These are phyloP conservation scores for Rhizoclosmatium globosum DNA, from an alignment of 192 early-diverging fungal species.

Conservation along the genomic window DNA sequence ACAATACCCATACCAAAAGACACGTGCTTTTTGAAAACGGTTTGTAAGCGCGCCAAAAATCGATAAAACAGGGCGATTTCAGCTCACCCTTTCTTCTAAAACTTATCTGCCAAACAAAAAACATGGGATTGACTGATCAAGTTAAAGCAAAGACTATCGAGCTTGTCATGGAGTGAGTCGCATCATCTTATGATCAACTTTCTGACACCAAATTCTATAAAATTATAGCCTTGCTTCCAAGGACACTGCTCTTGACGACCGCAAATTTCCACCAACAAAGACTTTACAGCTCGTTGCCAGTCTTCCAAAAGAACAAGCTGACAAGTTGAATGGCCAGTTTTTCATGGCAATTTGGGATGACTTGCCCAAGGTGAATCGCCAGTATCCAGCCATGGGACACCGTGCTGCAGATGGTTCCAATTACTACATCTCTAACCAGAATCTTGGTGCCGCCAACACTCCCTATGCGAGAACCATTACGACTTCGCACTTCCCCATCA, in stretches of 20 bases:
- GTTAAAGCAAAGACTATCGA: too few relatives aligned
- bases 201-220: neutral
- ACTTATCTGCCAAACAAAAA: too few relatives aligned
- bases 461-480: slow-evolving; percentile 46
- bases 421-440: slow-evolving; percentile 39
- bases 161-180: too few relatives aligned
- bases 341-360: slow-evolving; percentile 42
- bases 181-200: too few relatives aligned
- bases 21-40: too few relatives aligned
- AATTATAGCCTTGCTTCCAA: neutral
- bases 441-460: slow-evolving; percentile 41
- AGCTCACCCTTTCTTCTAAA: too few relatives aligned
- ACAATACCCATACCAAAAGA: too few relatives aligned
- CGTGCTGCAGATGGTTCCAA: slow-evolving; percentile 48
- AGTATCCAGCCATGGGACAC: slow-evolving; percentile 43
- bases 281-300: slow-evolving; percentile 9
- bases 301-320: neutral
- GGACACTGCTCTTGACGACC: slow-evolving; percentile 22
- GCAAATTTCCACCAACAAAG: slow-evolving; percentile 11
- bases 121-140: too few relatives aligned
- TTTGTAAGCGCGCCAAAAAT: too few relatives aligned
- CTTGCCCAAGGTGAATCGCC: slow-evolving; percentile 39
- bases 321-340: neutral
- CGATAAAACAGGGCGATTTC: too few relatives aligned
- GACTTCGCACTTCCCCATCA: slow-evolving; percentile 14